Base-by-base conservation (phyloP, 1,139 yeast species). In the Kodamaea fungicola region DNA sequence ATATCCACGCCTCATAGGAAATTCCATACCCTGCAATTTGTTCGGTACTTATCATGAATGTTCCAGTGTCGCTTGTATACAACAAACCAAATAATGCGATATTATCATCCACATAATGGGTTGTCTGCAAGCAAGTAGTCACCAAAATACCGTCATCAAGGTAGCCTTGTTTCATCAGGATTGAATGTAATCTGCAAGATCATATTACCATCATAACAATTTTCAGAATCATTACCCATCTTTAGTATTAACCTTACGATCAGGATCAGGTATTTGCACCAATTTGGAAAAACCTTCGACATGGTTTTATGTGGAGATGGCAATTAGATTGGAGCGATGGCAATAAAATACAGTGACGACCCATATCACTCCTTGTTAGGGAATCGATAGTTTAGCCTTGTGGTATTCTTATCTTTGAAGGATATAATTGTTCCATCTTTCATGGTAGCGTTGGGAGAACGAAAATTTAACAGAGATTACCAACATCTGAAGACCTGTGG, bases 141-240 rank as follows among this genome's bases (percentile, higher is more conserved):
- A 33, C 34, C 27, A 48, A 33, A 10, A 8, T 19, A 12, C 49
- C 49, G 22, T 40, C 47, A 8, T 56, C 46, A 8, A 63, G 38
- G 54, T 8, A 66, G 44, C 24, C 35, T 34, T 0, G 61, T 41
- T 30, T 57, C 62, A 33, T 57, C 53, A 28, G 40, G 13, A 34
- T 51, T 55, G 43, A 64, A 64, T 21, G 42, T 41, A 5, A 68
- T 35, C 39, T 61, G 67, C 4, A 60, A 52, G 34, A 45, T 16
- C 19, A 5, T 36, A 2, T 35, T 33, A 7, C 39, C 22, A 10
- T 32, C 41, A 21, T 22, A 33, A 10, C 25, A 10, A 28, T 28
- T 19, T 4, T 36, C 34, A n/a, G 33, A 13, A 10, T 3, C 38
- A n/a, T 12, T 33, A 22, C n/a, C n/a, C n/a, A n/a, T n/a, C n/a